Percentiles rank a stretch among this genome's conserved stretches.
These are phyloP conservation scores for Musa troglodytarum DNA, from an alignment of 176 grass and related monocot genomes.

Conservation along the genomic window DNA sequence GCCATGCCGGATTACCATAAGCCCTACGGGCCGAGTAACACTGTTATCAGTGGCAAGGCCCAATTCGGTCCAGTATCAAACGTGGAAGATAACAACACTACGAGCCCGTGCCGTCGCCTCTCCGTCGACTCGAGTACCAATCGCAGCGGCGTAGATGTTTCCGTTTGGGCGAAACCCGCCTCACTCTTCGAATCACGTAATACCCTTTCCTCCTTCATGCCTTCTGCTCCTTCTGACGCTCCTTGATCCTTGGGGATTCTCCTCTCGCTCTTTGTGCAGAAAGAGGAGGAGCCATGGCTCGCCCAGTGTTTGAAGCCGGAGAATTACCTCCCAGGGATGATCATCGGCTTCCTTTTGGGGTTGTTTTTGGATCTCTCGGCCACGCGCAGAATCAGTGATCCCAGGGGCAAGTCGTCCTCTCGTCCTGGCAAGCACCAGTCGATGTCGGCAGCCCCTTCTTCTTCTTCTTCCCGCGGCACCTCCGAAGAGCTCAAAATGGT, in stretches of 20 bases:
- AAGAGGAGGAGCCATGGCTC: conserved; percentile 68
- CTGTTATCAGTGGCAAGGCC: too few relatives aligned
- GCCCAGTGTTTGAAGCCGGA: conserved; percentile 52
- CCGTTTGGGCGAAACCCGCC: too few relatives aligned
- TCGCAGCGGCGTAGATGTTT: too few relatives aligned
- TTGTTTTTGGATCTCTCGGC: conserved; percentile 58
- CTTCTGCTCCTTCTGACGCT: too few relatives aligned
- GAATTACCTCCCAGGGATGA: conserved; percentile 59
- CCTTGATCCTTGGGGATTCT: neutral
- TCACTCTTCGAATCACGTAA: too few relatives aligned
- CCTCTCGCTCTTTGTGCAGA: neutral
- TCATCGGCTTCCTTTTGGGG: conserved; percentile 71
- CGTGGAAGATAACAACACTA: too few relatives aligned
- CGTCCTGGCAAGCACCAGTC: conserved; percentile 35
- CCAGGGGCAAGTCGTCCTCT: conserved; percentile 21
- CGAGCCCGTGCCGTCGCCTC: too few relatives aligned
- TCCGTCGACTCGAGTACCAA: too few relatives aligned
- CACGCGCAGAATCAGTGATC: conserved; percentile 22
- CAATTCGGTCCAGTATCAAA: too few relatives aligned
- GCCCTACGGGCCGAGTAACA: too few relatives aligned
- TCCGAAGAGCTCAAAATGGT: conserved; percentile 94
- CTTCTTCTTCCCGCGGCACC: conserved; percentile 4
- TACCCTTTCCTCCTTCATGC: too few relatives aligned
- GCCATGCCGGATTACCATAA: too few relatives aligned
- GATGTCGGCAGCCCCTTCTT: neutral